phyloP scores from a whole-genome alignment of 1,284 basidiomycete genomes.

The Ceratobasidium sp. region DNA sequence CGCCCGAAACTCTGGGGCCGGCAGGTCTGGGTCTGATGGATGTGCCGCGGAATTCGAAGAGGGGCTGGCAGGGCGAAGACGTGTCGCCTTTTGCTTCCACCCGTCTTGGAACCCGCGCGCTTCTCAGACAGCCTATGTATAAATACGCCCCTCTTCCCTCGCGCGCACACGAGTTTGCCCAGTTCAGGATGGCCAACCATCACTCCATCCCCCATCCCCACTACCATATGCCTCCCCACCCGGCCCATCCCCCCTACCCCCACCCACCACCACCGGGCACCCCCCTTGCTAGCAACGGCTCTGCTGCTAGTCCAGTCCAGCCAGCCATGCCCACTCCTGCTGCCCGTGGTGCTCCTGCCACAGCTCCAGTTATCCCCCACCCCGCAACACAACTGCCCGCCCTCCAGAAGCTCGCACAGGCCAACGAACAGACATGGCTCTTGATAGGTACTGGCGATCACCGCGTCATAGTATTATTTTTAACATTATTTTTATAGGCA shows the following conservation, averaged over 20 bases:
- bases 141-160: constrained; percentile 1
- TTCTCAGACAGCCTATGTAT: constrained; percentile 7
- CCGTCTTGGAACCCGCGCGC: too few relatives aligned
- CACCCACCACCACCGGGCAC: constrained; percentile 1
- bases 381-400: constrained; percentile 30
- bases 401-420: constrained; percentile 42
- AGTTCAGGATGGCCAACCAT: constrained; percentile 23
- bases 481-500: constrained; percentile 60
- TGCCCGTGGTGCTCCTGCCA: constrained; percentile 17
- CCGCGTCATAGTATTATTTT: too few relatives aligned
- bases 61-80: neutral
- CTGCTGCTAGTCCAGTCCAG: constrained; percentile 13
- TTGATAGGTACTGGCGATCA: constrained; percentile 60
- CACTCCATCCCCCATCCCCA: constrained; percentile 36
- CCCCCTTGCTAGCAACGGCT: constrained; percentile 19
- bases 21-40: too few relatives aligned
- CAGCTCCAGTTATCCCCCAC: constrained; percentile 11
- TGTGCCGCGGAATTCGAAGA: neutral
- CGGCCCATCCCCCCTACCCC: constrained; percentile 16
- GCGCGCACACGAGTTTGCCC: constrained; percentile 10
- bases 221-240: constrained; percentile 16
- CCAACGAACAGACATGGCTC: constrained; percentile 53
- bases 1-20: too few relatives aligned
- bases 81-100: too few relatives aligned
- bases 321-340: constrained; percentile 27